Percentiles rank a stretch among this genome's conserved stretches.
phyloP scores from a whole-genome alignment of 2,329 filamentous ascomycete species.

The Monilinia polystroma region DNA sequence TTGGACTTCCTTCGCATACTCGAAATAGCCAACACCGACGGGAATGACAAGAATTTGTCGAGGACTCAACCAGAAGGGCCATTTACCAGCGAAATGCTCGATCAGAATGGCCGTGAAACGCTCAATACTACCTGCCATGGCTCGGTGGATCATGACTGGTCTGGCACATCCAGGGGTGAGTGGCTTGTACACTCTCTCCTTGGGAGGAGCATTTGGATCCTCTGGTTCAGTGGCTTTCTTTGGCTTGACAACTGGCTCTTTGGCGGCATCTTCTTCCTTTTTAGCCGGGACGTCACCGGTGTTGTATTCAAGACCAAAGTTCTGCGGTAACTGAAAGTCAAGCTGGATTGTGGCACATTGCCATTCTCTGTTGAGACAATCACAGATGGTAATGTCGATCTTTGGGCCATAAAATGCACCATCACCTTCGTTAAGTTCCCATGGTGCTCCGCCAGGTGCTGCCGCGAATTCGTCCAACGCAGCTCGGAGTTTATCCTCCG shows the following conservation, averaged over 20 bases:
- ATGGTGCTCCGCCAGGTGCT: slow-evolving; percentile 58
- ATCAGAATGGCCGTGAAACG: slow-evolving; percentile 72
- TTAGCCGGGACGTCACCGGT: slow-evolving; percentile 62
- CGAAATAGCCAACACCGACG: slow-evolving; percentile 68
- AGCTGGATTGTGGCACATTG: slow-evolving; percentile 94
- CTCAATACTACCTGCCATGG: slow-evolving; percentile 71
- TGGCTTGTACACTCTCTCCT: slow-evolving; percentile 47
- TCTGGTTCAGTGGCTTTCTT: slow-evolving; percentile 44
- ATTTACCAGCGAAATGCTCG: slow-evolving; percentile 84
- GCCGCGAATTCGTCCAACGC: slow-evolving; percentile 75
- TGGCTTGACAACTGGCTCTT: slow-evolving; percentile 42
- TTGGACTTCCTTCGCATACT: slow-evolving; percentile 75
- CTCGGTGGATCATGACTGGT: slow-evolving; percentile 84
- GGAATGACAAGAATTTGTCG: slow-evolving; percentile 78
- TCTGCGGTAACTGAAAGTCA: slow-evolving; percentile 80
- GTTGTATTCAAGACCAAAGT: slow-evolving; percentile 86
- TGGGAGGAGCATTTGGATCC: slow-evolving; percentile 44
- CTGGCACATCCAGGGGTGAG: slow-evolving; percentile 70
- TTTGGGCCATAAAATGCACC: slow-evolving; percentile 98
- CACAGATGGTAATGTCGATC: slow-evolving; percentile 93
- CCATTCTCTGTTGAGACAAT: slow-evolving; percentile 79
- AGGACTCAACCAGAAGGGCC: slow-evolving; percentile 88
- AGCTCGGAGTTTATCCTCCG: slow-evolving; percentile 75
- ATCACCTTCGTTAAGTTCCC: slow-evolving; percentile 92
- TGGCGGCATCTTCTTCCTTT: slow-evolving; percentile 39